Evolutionary conservation across 352 stramenopile genomes (phyloP).

Genomic region (Pythium aquatile): DNA sequence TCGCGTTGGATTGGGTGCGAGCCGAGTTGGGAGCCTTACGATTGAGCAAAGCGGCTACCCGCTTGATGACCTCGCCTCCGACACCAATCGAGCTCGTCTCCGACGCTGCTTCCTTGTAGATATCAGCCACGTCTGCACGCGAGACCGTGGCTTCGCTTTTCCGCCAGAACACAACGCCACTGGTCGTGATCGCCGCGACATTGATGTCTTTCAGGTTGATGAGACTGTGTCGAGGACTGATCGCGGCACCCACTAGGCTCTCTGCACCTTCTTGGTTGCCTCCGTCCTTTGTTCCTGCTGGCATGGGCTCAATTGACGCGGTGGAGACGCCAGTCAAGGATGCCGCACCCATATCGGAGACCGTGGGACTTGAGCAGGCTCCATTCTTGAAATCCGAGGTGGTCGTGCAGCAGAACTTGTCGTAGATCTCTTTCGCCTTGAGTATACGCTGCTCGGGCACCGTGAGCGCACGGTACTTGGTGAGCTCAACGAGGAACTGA

Average conservation of each 20-base stretch:
- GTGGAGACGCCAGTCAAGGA: slow-evolving; percentile 4
- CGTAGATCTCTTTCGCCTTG: slow-evolving; percentile 62
- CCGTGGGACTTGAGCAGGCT: slow-evolving; percentile 10
- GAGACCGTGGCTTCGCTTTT: slow-evolving; percentile 47
- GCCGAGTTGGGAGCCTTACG: slow-evolving; percentile 23
- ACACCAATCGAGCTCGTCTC: slow-evolving; percentile 52
- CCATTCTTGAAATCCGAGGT: slow-evolving; percentile 17
- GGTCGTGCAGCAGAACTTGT: slow-evolving; percentile 43
- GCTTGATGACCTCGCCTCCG: slow-evolving; percentile 54
- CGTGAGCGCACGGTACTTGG: slow-evolving; percentile 56
- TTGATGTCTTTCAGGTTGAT: slow-evolving; percentile 57
- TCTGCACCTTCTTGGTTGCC: slow-evolving; percentile 3
- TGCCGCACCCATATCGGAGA: slow-evolving; percentile 9
- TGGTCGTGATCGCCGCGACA: slow-evolving; percentile 58
- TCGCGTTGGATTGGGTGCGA: slow-evolving; percentile 20
- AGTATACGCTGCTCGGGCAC: slow-evolving; percentile 39
- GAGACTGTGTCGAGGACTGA: slow-evolving; percentile 33
- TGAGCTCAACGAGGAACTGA: slow-evolving; percentile 73
- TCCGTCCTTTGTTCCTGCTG: neutral
- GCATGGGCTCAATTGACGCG: slow-evolving; percentile 20
- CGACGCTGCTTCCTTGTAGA: slow-evolving; percentile 39
- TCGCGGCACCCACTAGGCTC: slow-evolving; percentile 10
- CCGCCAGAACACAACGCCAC: slow-evolving; percentile 63
- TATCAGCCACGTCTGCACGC: slow-evolving; percentile 31
- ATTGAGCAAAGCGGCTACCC: slow-evolving; percentile 47